A percentile compares a stretch with the other conserved stretches of the same genome.
phyloP scores from a whole-genome alignment of 106 monocot species.

The Platanthera zijinensis region DNA sequence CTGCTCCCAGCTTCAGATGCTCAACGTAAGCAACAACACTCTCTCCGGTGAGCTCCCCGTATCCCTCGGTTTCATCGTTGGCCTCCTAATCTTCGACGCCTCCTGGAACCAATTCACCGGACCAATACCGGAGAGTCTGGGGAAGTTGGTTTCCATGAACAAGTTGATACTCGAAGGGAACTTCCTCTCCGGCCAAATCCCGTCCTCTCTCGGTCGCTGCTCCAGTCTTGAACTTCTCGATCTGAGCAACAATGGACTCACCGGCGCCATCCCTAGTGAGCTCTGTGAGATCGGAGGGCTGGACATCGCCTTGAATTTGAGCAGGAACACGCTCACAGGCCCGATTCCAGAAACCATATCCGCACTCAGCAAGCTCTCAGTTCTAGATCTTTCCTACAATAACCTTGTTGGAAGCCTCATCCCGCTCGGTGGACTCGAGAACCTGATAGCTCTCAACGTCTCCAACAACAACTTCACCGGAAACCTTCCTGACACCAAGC shows the following conservation, averaged over 20 bases:
- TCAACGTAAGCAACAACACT: slow-evolving; percentile 70
- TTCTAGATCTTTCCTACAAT: slow-evolving; percentile 77
- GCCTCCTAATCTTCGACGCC: slow-evolving; percentile 64
- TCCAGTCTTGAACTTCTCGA: slow-evolving; percentile 62
- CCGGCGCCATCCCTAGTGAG: slow-evolving; percentile 57
- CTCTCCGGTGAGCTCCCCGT: slow-evolving; percentile 43
- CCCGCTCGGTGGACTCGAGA: slow-evolving; percentile 58
- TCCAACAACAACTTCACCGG: slow-evolving; percentile 95
- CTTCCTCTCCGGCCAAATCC: slow-evolving; percentile 53
- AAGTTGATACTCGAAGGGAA: slow-evolving; percentile 60
- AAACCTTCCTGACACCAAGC: slow-evolving; percentile 84
- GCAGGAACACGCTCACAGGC: slow-evolving; percentile 67
- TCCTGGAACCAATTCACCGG: slow-evolving; percentile 64
- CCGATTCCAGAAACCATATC: slow-evolving; percentile 56
- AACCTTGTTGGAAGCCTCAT: slow-evolving; percentile 47
- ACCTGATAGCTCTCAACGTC: slow-evolving; percentile 66
- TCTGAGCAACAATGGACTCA: slow-evolving; percentile 61
- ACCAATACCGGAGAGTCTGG: slow-evolving; percentile 48
- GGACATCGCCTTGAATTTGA: slow-evolving; percentile 77
- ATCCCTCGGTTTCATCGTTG: slow-evolving; percentile 32
- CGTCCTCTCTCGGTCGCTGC: slow-evolving; percentile 48
- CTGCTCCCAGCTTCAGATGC: slow-evolving; percentile 78
- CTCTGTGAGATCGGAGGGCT: slow-evolving; percentile 66
- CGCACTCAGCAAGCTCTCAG: slow-evolving; percentile 48
- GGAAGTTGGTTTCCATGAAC: slow-evolving; percentile 48